phyloP scores from a whole-genome alignment of 1,139 yeast genomes.

The Scheffersomyces cryptocercus region DNA sequence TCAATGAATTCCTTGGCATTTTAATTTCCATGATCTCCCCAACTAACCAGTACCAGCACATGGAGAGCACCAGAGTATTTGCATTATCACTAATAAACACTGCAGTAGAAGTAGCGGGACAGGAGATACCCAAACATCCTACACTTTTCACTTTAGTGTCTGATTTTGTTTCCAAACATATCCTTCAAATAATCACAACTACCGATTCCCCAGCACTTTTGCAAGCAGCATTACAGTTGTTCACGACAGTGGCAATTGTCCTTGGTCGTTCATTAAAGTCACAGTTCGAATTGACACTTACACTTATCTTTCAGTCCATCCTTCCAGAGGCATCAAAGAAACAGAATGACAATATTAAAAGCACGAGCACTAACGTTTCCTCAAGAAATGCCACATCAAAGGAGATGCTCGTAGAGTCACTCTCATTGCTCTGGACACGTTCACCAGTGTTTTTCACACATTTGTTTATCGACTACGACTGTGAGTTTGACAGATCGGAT shows the following conservation, averaged over 20 bases:
- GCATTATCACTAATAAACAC: constrained; percentile 75
- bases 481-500: constrained; percentile 87
- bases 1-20: constrained; percentile 69
- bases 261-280: constrained; percentile 60
- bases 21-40: constrained; percentile 85
- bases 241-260: constrained; percentile 64
- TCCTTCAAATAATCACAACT: constrained; percentile 75
- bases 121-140: constrained; percentile 63
- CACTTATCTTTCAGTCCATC: constrained; percentile 57
- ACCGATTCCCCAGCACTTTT: constrained; percentile 68
- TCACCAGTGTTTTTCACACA: constrained; percentile 77
- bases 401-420: constrained; percentile 80
- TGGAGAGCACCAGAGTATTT: constrained; percentile 83
- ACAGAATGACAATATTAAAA: constrained; percentile 20
- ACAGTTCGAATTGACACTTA: constrained; percentile 67
- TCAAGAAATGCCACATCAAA: constrained; percentile 45
- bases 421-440: constrained; percentile 82
- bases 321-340: constrained; percentile 35
- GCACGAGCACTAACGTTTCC: constrained; percentile 29
- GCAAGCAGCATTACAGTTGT: constrained; percentile 73
- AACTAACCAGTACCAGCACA: constrained; percentile 77
- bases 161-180: constrained; percentile 79
- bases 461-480: constrained; percentile 81
- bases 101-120: constrained; percentile 82
- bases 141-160: constrained; percentile 68